phyloP scores from a whole-genome alignment of 495 filamentous ascomycete genomes.

The Aspergillus indologenus region DNA sequence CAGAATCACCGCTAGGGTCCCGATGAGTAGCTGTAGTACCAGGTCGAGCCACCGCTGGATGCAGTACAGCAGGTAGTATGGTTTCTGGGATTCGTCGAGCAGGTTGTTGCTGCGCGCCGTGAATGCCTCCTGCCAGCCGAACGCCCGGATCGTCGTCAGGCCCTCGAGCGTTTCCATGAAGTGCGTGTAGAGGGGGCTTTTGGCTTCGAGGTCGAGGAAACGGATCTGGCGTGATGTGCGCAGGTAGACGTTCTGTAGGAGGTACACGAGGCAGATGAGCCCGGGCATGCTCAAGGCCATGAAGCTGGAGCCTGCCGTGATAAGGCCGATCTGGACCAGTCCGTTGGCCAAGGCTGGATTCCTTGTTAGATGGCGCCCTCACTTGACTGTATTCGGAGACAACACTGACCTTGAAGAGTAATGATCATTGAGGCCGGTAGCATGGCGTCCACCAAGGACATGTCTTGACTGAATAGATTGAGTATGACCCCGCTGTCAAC shows the following conservation, averaged over 20 bases:
- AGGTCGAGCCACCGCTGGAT: conserved; percentile 1
- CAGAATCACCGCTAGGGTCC: background rate
- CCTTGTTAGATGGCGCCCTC: no score
- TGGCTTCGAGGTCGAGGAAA: background rate
- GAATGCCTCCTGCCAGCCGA: background rate
- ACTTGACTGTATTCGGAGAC: no score
- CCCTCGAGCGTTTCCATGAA: background rate
- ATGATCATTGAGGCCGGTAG: no score
- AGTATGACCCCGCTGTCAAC: no score
- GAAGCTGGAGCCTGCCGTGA: no score
- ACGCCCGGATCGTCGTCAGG: background rate
- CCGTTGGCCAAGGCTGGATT: no score
- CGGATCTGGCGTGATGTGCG: background rate
- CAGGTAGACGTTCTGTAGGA: background rate
- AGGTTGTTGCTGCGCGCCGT: background rate
- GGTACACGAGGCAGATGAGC: background rate
- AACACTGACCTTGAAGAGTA: background rate
- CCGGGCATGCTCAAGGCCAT: background rate
- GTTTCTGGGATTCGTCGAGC: background rate
- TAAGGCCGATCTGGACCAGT: no score
- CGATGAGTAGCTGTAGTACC: background rate
- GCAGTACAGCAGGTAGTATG: background rate
- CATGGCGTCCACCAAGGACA: no score
- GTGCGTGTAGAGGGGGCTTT: background rate
- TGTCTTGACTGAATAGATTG: no score